Conservation (phyloP, 371 early-diverging fungal species). For the Syncephalastrum contaminatum region DNA sequence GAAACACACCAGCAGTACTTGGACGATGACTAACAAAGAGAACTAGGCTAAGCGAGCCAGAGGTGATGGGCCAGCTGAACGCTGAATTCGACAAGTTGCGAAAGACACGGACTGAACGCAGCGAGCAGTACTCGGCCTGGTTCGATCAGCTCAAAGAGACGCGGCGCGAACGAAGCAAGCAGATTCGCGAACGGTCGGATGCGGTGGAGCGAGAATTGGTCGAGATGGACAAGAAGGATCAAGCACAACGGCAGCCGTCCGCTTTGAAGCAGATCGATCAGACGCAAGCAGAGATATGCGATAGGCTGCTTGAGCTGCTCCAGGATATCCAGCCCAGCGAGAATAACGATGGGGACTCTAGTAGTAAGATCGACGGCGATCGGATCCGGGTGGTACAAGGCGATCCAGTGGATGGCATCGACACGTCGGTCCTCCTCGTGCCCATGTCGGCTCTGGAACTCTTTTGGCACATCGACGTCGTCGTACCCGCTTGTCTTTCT, state of each 20-base stretch:
- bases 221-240: slow-evolving; percentile 7
- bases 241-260: slow-evolving; percentile 1
- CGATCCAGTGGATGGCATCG: slow-evolving; percentile 7
- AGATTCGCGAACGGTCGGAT: slow-evolving; percentile 14
- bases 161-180: slow-evolving; percentile 16
- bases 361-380: background rate
- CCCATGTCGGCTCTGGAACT: slow-evolving; percentile 15
- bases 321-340: slow-evolving; percentile 3
- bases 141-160: slow-evolving; percentile 1
- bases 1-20: background rate
- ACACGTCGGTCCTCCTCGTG: slow-evolving; percentile 15
- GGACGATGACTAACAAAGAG: background rate
- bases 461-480: slow-evolving; percentile 15
- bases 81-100: slow-evolving; percentile 12
- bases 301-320: background rate
- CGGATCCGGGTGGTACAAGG: slow-evolving; percentile 12
- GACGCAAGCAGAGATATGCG: slow-evolving; percentile 4
- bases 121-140: slow-evolving; percentile 6
- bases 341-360: background rate
- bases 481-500: slow-evolving; percentile 11
- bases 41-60: background rate
- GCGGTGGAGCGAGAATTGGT: slow-evolving; percentile 12
- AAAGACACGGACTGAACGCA: slow-evolving; percentile 9
- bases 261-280: slow-evolving; percentile 1
- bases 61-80: slow-evolving; percentile 7